A percentile compares a stretch with the other conserved stretches of the same genome.
Evolutionary conservation across 768 basidiomycete genomes (phyloP).

Genomic region (Agrocybe chaxingu): DNA sequence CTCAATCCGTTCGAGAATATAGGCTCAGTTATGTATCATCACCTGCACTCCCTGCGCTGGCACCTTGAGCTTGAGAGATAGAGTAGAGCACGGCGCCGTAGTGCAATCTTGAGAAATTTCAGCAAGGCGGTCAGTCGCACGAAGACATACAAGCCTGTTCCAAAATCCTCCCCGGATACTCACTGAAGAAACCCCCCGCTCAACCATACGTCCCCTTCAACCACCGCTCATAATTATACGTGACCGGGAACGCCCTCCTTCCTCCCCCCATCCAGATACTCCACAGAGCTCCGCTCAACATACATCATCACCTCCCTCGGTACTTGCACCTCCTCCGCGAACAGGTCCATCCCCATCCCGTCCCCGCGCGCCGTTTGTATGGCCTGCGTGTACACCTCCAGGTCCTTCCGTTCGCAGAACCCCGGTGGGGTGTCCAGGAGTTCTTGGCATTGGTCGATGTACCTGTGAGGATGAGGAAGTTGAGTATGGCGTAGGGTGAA

Average conservation of each 20-base stretch:
- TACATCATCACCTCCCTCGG: constrained; percentile 43
- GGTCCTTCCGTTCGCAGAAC: constrained; percentile 53
- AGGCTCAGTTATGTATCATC: too few species aligned
- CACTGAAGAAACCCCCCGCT: too few species aligned
- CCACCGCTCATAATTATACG: constrained; percentile 43
- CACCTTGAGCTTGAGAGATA: too few species aligned
- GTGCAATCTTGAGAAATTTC: too few species aligned
- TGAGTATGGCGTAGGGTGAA: background rate
- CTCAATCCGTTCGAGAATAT: too few species aligned
- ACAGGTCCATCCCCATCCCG: constrained; percentile 20
- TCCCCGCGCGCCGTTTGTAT: constrained; percentile 49
- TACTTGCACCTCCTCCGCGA: constrained; percentile 28
- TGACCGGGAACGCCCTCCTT: constrained; percentile 58
- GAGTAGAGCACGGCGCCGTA: too few species aligned
- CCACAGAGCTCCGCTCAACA: constrained; percentile 33
- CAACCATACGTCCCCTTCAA: constrained; percentile 23
- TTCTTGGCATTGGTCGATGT: constrained; percentile 73
- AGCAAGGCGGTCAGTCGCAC: too few species aligned
- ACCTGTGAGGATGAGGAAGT: constrained; percentile 34
- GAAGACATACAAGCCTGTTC: too few species aligned
- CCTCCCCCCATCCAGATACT: constrained; percentile 69
- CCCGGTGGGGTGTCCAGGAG: constrained; percentile 55
- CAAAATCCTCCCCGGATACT: too few species aligned
- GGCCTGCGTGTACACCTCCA: constrained; percentile 51
- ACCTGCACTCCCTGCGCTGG: too few species aligned